Base-by-base conservation (phyloP, 2,329 filamentous ascomycete species). In the Colletotrichum eremochloae region DNA sequence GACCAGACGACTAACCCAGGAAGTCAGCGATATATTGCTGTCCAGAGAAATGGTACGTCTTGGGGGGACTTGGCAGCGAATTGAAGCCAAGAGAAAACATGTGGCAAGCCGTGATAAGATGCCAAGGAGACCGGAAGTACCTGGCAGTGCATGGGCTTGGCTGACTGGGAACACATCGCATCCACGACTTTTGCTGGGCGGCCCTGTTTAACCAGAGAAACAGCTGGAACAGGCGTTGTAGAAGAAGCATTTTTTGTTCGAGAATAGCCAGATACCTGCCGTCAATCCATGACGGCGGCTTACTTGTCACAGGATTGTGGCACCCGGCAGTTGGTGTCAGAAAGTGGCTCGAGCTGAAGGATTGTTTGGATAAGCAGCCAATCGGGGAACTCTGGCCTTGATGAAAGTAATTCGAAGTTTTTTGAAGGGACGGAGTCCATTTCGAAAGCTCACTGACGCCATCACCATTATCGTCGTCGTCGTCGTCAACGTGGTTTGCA, bases 71-170 rank as follows among this genome's bases (percentile, higher is more conserved):
- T 66, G 20, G 48, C 46, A 56, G 38, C 46, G 38, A 56, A 29
- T 65, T 38, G 46, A n/a, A 46, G 55, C 6, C 62, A 50, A 57
- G 68, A 70, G 56, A 67, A 60, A 71, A 63, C 67, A 63, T 66
- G 67, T 73, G 67, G 71, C 48, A 71, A 71, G 52, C 56, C 62
- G 56, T 53, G 36, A 50, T 18, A 58, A 24, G 55, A 62, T 63
- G 71, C 71, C 50, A 42, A 18, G 40, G 40, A 53, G 62, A 33
- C 29, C 50, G 20, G 33, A 40, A 44, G 58, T 67, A 73, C 71
- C 31, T 56, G 48, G 38, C 44, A 40, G 24, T 72, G 70, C 70
- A 65, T 40, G 33, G 42, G 42, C 20, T 44, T 29, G 40, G 61
- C n/a, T 29, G 48, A 29, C 31, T n/a, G 48, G 36, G 67, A 36